These are phyloP conservation scores for Kodamaea jinghongensis DNA, from an alignment of 805 yeast genomes.

Conservation along the genomic window DNA sequence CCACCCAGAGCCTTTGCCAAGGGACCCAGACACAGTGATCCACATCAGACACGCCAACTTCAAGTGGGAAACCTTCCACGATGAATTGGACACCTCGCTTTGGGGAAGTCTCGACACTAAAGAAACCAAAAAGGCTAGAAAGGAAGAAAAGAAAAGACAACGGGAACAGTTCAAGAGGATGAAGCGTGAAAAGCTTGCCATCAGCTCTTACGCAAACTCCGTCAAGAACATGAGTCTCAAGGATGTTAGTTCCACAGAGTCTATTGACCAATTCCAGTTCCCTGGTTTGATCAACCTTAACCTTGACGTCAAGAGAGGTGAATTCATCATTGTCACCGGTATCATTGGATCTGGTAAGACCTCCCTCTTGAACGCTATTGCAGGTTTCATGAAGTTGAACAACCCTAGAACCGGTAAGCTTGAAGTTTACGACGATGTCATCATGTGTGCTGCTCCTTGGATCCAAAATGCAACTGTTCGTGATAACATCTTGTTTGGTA, in stretches of 20 bases:
- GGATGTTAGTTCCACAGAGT: slow-evolving; percentile 1
- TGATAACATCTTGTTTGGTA: slow-evolving; percentile 39
- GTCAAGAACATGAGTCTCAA: not conserved
- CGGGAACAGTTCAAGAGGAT: slow-evolving; percentile 10
- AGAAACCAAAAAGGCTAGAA: slow-evolving; percentile 11
- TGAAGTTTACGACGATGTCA: slow-evolving; percentile 25
- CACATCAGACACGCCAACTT: slow-evolving; percentile 28
- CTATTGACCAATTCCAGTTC: slow-evolving; percentile 17
- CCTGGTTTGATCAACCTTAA: slow-evolving; percentile 35
- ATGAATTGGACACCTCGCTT: slow-evolving; percentile 21
- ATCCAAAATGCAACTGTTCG: slow-evolving; percentile 43
- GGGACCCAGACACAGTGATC: slow-evolving; percentile 14
- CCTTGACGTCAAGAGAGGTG: slow-evolving; percentile 28
- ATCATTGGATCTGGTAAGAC: slow-evolving; percentile 45
- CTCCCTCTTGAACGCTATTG: slow-evolving; percentile 38
- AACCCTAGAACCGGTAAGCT: slow-evolving; percentile 26
- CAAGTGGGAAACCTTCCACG: slow-evolving; percentile 30
- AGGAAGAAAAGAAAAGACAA: slow-evolving; percentile 14
- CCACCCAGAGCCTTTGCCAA: not conserved
- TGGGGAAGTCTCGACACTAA: slow-evolving; percentile 20
- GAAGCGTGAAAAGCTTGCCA: slow-evolving; percentile 12
- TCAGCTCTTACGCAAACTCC: slow-evolving; percentile 8
- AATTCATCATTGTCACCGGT: slow-evolving; percentile 43
- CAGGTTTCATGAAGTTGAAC: slow-evolving; percentile 37
- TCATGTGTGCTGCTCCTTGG: slow-evolving; percentile 41